Percentiles rank a stretch among this genome's conserved stretches.
Evolutionary conservation across 169 alveolate genomes (phyloP).

Genomic region (Plasmodium gonderi): DNA sequence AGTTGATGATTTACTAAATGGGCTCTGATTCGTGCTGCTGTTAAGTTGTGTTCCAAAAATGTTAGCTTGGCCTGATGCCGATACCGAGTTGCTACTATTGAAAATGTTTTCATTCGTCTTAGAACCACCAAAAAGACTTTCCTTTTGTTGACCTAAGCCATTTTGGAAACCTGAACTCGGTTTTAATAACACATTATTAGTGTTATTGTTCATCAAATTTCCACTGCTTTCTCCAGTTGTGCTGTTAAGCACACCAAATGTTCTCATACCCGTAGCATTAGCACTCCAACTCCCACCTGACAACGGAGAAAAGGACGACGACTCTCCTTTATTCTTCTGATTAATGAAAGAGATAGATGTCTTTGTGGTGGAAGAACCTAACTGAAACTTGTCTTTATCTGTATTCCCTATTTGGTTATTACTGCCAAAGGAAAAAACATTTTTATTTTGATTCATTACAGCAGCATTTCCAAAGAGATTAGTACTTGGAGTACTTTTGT

Average conservation of each 20-base stretch:
- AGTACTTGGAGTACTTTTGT: not conserved
- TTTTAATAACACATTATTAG: not conserved
- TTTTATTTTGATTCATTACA: not conserved
- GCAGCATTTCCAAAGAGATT: slow-evolving; percentile 14
- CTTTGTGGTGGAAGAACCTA: not conserved
- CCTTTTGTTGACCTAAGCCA: slow-evolving; percentile 6
- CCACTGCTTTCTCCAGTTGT: not conserved
- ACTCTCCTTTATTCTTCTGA: not conserved
- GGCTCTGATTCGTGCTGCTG: slow-evolving; percentile 1
- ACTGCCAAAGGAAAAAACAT: not conserved
- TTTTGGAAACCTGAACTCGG: slow-evolving; percentile 17
- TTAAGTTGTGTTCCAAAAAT: slow-evolving; percentile 24
- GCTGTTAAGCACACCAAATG: too few species aligned
- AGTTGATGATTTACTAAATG: slow-evolving; percentile 2
- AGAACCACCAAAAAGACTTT: slow-evolving; percentile 14
- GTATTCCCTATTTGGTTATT: not conserved
- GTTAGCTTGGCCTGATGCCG: not conserved
- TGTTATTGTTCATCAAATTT: not conserved
- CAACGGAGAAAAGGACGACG: not conserved
- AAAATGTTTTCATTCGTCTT: slow-evolving; percentile 23
- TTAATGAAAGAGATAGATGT: not conserved
- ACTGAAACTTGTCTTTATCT: not conserved
- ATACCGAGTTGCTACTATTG: not conserved
- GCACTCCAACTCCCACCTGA: not conserved
- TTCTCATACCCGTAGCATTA: too few species aligned